Evolutionary conservation across 2,329 filamentous ascomycete species (phyloP).

Genomic region (Phoma sp.): DNA sequence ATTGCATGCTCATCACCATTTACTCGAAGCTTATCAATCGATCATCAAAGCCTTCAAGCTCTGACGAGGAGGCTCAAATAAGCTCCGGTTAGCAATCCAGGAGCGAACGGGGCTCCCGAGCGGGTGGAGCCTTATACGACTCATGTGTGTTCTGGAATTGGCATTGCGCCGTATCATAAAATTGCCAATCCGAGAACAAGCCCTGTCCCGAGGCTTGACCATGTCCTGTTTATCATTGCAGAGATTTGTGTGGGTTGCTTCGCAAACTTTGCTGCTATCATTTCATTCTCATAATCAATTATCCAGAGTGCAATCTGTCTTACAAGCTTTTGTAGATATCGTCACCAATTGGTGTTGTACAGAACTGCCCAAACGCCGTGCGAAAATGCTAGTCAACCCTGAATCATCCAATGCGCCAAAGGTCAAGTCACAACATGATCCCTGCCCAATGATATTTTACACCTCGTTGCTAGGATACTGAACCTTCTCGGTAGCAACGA

Average conservation of each 20-base stretch:
- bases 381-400: conserved; percentile 3
- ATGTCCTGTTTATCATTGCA: background rate
- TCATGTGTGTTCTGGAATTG: conserved; percentile 26
- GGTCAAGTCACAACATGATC: background rate
- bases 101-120: conserved; percentile 29
- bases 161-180: conserved; percentile 19
- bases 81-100: conserved; percentile 16
- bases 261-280: background rate
- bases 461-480: conserved; percentile 62
- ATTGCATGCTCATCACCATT: background rate
- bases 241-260: background rate
- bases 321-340: conserved; percentile 11
- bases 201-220: conserved; percentile 4
- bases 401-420: conserved; percentile 9
- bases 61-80: conserved; percentile 15
- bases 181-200: conserved; percentile 16
- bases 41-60: conserved; percentile 2
- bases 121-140: conserved; percentile 24
- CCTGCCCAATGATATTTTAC: conserved; percentile 13
- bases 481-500: conserved; percentile 57
- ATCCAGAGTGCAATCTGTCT: background rate
- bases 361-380: conserved; percentile 13
- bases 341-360: background rate
- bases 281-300: background rate
- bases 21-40: conserved; percentile 8